phyloP scores from a whole-genome alignment of 2,329 filamentous ascomycete genomes.

The Simplicillium sp. region DNA sequence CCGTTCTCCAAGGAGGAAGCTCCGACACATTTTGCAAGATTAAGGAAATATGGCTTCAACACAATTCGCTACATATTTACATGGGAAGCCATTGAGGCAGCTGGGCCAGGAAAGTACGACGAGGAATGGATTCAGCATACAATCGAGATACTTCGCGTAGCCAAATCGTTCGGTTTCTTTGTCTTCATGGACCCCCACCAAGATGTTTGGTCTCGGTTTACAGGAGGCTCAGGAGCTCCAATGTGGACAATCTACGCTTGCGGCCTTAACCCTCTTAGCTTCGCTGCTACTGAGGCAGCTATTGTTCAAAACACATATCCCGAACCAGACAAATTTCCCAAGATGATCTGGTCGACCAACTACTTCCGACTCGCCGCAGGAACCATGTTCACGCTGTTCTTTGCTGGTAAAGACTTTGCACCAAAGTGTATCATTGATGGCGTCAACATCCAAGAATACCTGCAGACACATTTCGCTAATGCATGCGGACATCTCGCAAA shows the following conservation, averaged over 20 bases:
- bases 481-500: conserved; percentile 75
- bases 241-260: conserved; percentile 97
- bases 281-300: conserved; percentile 79
- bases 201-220: conserved; percentile 95
- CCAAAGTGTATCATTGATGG: conserved; percentile 94
- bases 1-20: conserved; percentile 81
- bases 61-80: conserved; percentile 95
- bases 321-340: conserved; percentile 77
- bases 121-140: conserved; percentile 91
- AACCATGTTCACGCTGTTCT: conserved; percentile 92
- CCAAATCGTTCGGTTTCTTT: conserved; percentile 87
- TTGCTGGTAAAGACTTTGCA: conserved; percentile 81
- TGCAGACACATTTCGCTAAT: conserved; percentile 76
- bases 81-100: conserved; percentile 96
- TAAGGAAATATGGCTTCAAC: conserved; percentile 90
- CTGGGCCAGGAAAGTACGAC: conserved; percentile 84
- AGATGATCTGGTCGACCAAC: conserved; percentile 99
- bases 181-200: conserved; percentile 99
- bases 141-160: conserved; percentile 71
- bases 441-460: conserved; percentile 90
- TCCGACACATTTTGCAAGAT: conserved; percentile 72
- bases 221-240: conserved; percentile 87
- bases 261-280: conserved; percentile 78
- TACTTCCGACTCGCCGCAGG: conserved; percentile 81
- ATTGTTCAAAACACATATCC: conserved; percentile 92